These are phyloP conservation scores for Trypanosoma vivax DNA, from an alignment of 208 protist genomes.

Conservation along the genomic window DNA sequence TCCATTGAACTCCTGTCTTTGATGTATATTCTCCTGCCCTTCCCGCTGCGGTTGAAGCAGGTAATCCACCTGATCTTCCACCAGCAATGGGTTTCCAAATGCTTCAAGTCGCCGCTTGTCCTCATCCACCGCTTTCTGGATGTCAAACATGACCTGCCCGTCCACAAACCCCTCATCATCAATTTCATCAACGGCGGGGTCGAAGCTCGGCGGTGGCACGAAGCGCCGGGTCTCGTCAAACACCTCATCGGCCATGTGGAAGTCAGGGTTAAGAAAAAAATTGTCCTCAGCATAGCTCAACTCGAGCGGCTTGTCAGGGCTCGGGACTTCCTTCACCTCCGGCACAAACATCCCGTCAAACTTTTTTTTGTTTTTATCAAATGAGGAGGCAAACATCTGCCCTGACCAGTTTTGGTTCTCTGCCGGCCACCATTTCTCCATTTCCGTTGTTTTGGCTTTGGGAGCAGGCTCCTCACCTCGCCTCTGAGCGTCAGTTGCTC, in stretches of 20 bases:
- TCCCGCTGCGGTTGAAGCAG: slow-evolving; percentile 77
- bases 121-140: slow-evolving; percentile 75
- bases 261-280: slow-evolving; percentile 66
- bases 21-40: slow-evolving; percentile 71
- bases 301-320: slow-evolving; percentile 55
- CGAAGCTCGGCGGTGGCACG: slow-evolving; percentile 73
- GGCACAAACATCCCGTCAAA: slow-evolving; percentile 82
- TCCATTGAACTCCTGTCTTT: slow-evolving; percentile 84
- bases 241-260: slow-evolving; percentile 76
- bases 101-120: slow-evolving; percentile 80
- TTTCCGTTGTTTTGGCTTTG: slow-evolving; percentile 21
- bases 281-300: slow-evolving; percentile 62
- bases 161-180: slow-evolving; percentile 82
- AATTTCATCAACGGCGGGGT: slow-evolving; percentile 77
- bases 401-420: slow-evolving; percentile 67
- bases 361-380: slow-evolving; percentile 74
- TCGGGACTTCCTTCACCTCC: slow-evolving; percentile 61
- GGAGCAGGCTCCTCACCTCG: slow-evolving; percentile 38
- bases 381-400: slow-evolving; percentile 57
- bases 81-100: slow-evolving; percentile 81
- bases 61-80: slow-evolving; percentile 83
- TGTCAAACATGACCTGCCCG: slow-evolving; percentile 70
- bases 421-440: slow-evolving; percentile 55
- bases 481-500: slow-evolving; percentile 62
- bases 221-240: slow-evolving; percentile 73